Evolutionary conservation across 495 filamentous ascomycete genomes (phyloP), one percentile per base, ranked within the genome.

Genomic region (Evansstolkia leycettana): DNA sequence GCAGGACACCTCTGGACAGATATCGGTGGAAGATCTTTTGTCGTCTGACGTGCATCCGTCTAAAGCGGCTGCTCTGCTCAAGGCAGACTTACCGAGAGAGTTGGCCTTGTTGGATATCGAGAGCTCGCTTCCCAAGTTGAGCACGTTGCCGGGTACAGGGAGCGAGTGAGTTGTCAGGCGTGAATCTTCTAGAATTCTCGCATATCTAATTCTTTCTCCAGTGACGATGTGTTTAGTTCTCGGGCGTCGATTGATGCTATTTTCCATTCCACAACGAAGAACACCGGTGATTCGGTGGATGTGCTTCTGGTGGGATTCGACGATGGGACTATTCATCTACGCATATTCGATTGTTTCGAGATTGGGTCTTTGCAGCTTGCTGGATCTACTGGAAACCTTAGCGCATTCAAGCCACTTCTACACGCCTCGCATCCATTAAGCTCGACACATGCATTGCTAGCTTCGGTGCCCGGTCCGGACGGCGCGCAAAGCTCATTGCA

Each of bases 261-360:
- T 11, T 80, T 87, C 40, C 74, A 75, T 31, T 69, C 77, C 2
- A 62, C 70, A 17, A 57, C 65, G 28, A 67, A 70, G 30, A 71
- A 70, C 29, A 75, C 78, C 19, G 72, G 74, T 40, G 71, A 88
- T 38, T 65, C 72, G 2, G 80, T 94, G 7, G 83, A 95, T 59
- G 77, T 92, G 10, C 72, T 98, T 39, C 59, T 93, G 3, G 70
- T 83, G 2, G 84, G 80, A 2, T 82, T 78, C n/a, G 67, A 73
- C 38, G 75, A 86, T 48, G 85, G 87, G 18, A 73, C 64, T n/a
- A 68, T 93, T 20, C 78, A 88, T 43, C 58, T 94, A 18, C 81
- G 80, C 37, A 84, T 94, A 34, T 94, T 92, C 54, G 84, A 94
- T 48, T 89, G 81, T 11, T 88, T 95, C 45, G 68, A 83, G 36